Evolutionary conservation across 257 asterid species (phyloP).

Genomic region (Scutellaria baicalensis): DNA sequence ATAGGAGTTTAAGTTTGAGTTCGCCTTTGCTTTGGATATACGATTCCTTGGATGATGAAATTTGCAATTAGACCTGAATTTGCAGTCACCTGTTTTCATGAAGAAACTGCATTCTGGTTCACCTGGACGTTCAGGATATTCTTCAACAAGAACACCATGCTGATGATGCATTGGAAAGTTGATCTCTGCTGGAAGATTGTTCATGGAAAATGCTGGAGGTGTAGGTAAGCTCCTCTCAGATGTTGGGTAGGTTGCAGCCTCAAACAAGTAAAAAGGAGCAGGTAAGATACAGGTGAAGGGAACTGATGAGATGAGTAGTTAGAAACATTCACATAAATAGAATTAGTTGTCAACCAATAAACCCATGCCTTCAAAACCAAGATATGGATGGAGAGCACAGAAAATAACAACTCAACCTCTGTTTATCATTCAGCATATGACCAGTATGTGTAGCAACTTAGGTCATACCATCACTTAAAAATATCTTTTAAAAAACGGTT

Average conservation of each 20-base stretch:
- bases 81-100: conserved; percentile 88
- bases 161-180: conserved; percentile 42
- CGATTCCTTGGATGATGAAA: conserved; percentile 78
- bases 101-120: conserved; percentile 87
- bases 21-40: conserved; percentile 29
- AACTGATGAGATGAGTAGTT: background rate
- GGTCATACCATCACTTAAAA: background rate
- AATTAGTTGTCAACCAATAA: no score
- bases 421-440: background rate
- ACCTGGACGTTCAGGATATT: conserved; percentile 85
- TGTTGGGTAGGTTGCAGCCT: conserved; percentile 52
- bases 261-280: conserved; percentile 18
- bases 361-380: background rate
- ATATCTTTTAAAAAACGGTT: background rate
- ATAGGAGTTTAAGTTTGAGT: conserved; percentile 25
- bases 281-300: conserved; percentile 21
- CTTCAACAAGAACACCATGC: conserved; percentile 41
- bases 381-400: background rate
- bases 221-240: conserved; percentile 82
- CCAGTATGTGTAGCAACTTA: background rate
- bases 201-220: conserved; percentile 84
- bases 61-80: conserved; percentile 73
- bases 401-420: background rate
- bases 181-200: conserved; percentile 36
- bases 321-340: background rate